A percentile compares a stretch with the other conserved stretches of the same genome.
These are phyloP conservation scores for Phaseolus lunatus DNA, from an alignment of 306 rosid genomes.

Conservation along the genomic window DNA sequence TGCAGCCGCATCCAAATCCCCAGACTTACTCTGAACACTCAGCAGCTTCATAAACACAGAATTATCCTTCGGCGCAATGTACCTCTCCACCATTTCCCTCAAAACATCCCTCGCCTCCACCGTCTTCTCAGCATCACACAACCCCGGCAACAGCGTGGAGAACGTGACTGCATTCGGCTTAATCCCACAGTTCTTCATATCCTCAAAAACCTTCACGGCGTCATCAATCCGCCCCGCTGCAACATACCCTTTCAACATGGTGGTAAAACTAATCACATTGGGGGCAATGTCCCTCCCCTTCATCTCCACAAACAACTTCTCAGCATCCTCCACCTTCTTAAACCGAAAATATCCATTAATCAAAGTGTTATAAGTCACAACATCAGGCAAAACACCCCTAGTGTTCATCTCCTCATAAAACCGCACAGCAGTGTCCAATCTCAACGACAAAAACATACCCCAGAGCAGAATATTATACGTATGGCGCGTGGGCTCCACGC, in stretches of 20 bases:
- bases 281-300: slow-evolving; percentile 72
- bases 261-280: slow-evolving; percentile 82
- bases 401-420: slow-evolving; percentile 81
- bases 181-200: slow-evolving; percentile 75
- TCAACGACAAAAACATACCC: slow-evolving; percentile 87
- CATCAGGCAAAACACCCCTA: slow-evolving; percentile 65
- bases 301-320: slow-evolving; percentile 78
- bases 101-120: slow-evolving; percentile 60
- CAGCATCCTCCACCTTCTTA: slow-evolving; percentile 81
- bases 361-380: slow-evolving; percentile 84
- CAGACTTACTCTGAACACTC: slow-evolving; percentile 67
- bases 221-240: slow-evolving; percentile 65
- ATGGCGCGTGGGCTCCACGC: slow-evolving; percentile 80
- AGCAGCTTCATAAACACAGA: slow-evolving; percentile 65
- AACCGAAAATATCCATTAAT: slow-evolving; percentile 83
- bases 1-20: slow-evolving; percentile 82
- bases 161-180: slow-evolving; percentile 83
- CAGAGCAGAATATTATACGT: slow-evolving; percentile 79
- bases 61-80: slow-evolving; percentile 81
- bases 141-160: slow-evolving; percentile 77
- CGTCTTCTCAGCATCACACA: slow-evolving; percentile 75
- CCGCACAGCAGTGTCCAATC: slow-evolving; percentile 83
- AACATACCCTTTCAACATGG: slow-evolving; percentile 82
- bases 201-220: slow-evolving; percentile 63
- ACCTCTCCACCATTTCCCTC: slow-evolving; percentile 78